Evolutionary conservation across 345 rosid genomes (phyloP), one percentile per base, ranked within the genome.

Genomic region (Aquilaria sinensis): DNA sequence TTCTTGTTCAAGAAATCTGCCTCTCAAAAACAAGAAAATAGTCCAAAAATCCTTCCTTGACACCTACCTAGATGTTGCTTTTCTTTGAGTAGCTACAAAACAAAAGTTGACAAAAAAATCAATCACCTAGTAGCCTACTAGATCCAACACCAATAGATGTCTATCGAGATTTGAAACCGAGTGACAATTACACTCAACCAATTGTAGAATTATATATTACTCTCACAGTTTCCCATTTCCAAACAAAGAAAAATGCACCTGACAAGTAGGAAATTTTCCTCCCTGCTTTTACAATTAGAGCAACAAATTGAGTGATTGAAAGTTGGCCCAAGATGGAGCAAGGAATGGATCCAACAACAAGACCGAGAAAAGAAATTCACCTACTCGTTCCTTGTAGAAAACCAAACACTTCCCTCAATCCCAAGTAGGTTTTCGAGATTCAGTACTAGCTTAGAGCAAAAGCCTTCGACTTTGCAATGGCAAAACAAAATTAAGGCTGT

Each of bases 261-360:
- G 30, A 53, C 45, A 15, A 46, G 51, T 32, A 45, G 2, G 15
- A 33, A 45, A 31, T 30, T 15, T 60, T 15, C 51, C 51, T 51
- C 32, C 49, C 31, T 30, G 0, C 9, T 57, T 16, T 12, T 23
- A 23, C 23, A 23, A 65, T 53, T 58, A 58, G 12, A 37, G 47
- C 16, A 60, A 59, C 37, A 59, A 61, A 9, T 41, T 7, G 9
- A 51, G 51, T 41, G 41, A 58, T 57, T 37, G 31, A 53, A 74
- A 70, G 68, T 79, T 79, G 81, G 86, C 84, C 66, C 74, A 52
- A 58, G 32, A 62, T 73, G 70, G 81, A 75, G 84, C 70, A 85
- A 80, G 78, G 83, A 77, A 80, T 80, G 83, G 79, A 67, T 70
- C 67, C 67, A 46, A 64, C 63, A 73, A 52, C 58, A 57, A 41